phyloP scores from a whole-genome alignment of 352 stramenopile species.

The Lagenidium sp. region DNA sequence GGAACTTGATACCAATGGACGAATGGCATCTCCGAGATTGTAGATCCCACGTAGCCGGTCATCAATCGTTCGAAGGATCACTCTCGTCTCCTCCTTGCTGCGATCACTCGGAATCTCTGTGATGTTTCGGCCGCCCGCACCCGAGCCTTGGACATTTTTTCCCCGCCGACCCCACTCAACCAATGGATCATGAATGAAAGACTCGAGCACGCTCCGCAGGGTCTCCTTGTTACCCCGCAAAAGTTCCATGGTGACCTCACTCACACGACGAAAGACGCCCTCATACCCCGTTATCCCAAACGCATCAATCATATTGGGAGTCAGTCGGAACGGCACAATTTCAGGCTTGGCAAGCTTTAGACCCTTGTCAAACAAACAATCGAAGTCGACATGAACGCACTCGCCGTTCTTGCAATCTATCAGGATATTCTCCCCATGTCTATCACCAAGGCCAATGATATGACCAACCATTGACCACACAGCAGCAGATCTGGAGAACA shows the following conservation, averaged over 20 bases:
- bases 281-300: conserved; percentile 97
- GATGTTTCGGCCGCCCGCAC: conserved; percentile 19
- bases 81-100: conserved; percentile 80
- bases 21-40: conserved; percentile 82
- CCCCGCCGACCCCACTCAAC: conserved; percentile 86
- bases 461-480: conserved; percentile 98
- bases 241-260: conserved; percentile 88
- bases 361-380: conserved; percentile 99
- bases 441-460: conserved; percentile 90
- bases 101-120: conserved; percentile 53
- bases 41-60: conserved; percentile 90
- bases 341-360: conserved; percentile 94
- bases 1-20: conserved; percentile 46
- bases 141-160: conserved; percentile 47
- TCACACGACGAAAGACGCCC: conserved; percentile 90
- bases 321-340: conserved; percentile 99
- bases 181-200: conserved; percentile 98
- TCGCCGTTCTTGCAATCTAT: conserved; percentile 96
- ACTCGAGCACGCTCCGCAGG: conserved; percentile 97
- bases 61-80: conserved; percentile 88
- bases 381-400: conserved; percentile 99
- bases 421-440: conserved; percentile 99
- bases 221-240: conserved; percentile 96
- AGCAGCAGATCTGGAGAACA: conserved; percentile 82
- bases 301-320: conserved; percentile 99